A percentile compares a stretch with the other conserved stretches of the same genome.
phyloP scores from a whole-genome alignment of 2,329 filamentous ascomycete species.

The Fonsecaea nubica region DNA sequence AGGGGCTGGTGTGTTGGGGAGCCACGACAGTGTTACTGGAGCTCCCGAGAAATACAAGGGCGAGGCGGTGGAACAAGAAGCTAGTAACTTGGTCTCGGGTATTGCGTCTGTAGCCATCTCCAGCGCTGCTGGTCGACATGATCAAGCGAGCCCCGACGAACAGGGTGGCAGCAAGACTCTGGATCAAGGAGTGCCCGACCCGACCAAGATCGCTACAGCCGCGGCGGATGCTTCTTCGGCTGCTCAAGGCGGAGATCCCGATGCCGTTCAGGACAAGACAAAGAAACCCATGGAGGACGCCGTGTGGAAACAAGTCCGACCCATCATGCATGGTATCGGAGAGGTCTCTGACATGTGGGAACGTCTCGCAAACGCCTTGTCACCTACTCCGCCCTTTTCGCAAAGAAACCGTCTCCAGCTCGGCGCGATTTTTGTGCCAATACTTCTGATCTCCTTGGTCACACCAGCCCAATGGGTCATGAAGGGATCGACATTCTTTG shows the following conservation, averaged over 20 bases:
- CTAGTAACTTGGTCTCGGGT: slow-evolving; percentile 77
- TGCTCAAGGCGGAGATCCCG: slow-evolving; percentile 58
- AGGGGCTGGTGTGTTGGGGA: slow-evolving; percentile 75
- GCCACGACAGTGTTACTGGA: slow-evolving; percentile 77
- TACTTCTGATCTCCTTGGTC: slow-evolving; percentile 61
- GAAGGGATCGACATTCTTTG: slow-evolving; percentile 69
- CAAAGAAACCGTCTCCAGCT: slow-evolving; percentile 62
- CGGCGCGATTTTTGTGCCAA: slow-evolving; percentile 59
- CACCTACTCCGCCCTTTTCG: slow-evolving; percentile 69
- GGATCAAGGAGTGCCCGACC: slow-evolving; percentile 66
- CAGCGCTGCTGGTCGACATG: slow-evolving; percentile 78
- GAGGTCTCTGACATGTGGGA: slow-evolving; percentile 69
- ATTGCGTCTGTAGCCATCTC: slow-evolving; percentile 75
- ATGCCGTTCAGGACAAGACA: slow-evolving; percentile 71
- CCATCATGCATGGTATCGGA: slow-evolving; percentile 70
- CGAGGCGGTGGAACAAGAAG: slow-evolving; percentile 82
- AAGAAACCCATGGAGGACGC: slow-evolving; percentile 77
- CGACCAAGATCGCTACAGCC: slow-evolving; percentile 61
- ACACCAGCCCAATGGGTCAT: slow-evolving; percentile 65
- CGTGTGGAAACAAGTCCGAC: slow-evolving; percentile 77
- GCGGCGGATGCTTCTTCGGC: slow-evolving; percentile 62
- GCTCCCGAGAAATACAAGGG: slow-evolving; percentile 83
- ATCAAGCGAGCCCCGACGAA: slow-evolving; percentile 66
- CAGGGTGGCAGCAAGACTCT: slow-evolving; percentile 47
- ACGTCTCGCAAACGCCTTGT: slow-evolving; percentile 65